Percentiles rank a stretch among this genome's conserved stretches.
Conservation (phyloP, 1,284 basidiomycete species). For the Malassezia vespertilionis region DNA sequence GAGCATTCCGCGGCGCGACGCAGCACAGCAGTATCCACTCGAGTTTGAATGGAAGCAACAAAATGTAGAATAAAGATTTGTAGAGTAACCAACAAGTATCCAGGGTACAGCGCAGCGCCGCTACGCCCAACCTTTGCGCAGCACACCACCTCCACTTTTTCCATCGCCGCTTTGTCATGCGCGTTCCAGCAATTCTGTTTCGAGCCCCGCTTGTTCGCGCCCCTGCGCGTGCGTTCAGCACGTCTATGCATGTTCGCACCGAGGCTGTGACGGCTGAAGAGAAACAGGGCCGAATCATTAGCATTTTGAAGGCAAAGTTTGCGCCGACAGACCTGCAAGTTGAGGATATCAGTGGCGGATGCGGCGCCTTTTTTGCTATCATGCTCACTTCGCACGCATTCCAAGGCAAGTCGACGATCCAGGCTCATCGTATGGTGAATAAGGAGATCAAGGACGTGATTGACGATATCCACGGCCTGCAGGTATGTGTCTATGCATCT, state of each 20-base stretch:
- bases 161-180: too few species aligned
- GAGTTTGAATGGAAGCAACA: conserved; percentile 16
- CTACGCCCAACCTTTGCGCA: too few species aligned
- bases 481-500: conserved; percentile 55
- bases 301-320: conserved; percentile 50
- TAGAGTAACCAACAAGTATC: too few species aligned
- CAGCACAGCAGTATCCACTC: conserved; percentile 15
- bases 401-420: conserved; percentile 72
- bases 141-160: too few species aligned
- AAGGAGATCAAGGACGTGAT: conserved; percentile 80
- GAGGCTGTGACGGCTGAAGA: conserved; percentile 3
- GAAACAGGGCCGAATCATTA: conserved; percentile 11
- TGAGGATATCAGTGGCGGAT: conserved; percentile 56
- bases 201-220: not conserved
- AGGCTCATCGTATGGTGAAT: conserved; percentile 88
- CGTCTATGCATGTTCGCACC: not conserved
- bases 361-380: conserved; percentile 91
- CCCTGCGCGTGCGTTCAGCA: not conserved
- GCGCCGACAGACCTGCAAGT: conserved; percentile 52
- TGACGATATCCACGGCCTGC: conserved; percentile 79
- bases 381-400: conserved; percentile 72
- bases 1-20: conserved; percentile 1
- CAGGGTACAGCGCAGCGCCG: too few species aligned
- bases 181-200: too few species aligned
- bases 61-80: too few species aligned